Base-by-base conservation (phyloP, 148 eudicot species). In the Silene conica region DNA sequence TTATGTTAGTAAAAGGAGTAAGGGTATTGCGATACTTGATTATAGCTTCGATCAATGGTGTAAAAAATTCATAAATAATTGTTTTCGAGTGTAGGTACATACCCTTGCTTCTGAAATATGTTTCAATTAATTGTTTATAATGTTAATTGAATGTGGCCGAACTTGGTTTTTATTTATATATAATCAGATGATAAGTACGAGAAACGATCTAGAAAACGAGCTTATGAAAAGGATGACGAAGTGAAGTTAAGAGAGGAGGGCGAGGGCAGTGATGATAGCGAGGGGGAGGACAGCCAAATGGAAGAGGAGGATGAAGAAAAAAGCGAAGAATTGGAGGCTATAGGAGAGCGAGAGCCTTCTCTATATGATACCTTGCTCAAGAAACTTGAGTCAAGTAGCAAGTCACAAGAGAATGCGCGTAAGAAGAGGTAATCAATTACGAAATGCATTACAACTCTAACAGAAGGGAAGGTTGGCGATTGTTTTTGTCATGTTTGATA, bases 311-410 rank as follows among this genome's bases (percentile, higher is more conserved):
- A 76, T 69, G 83, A 64, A 13, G 75, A 68, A 4, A 80, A 70
- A 28, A 87, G 81, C n/a, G 88, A 73, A 63, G 80, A 81, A 60
- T 70, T 73, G 20, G 71, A 59, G 52, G 64, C 70, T 73, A 69
- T 41, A 38, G 85, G 78, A 66, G 91, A 89, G 78, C 87, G 78
- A 66, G 91, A 89, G 78, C 87, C 91, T 52, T 64, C 89, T 26
- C 73, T 67, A 70, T 89, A 85, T 75, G 87, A 87, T 78, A 79
- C 78, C 61, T 82, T 91, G 76, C 75, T 91, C 22, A 74, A 78
- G 78, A 87, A 73, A 66, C 72, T 91, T 18, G 84, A 83, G 10
- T 80, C 80, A 18, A 59, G 72, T 73, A 75, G 74, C 57, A 77
- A 71, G 43, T 73, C 77, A 4, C 74, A 55, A 62, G 79, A 71